Conservation (phyloP, 108 stramenopile genomes). For the Aurantiochytrium sp. region DNA sequence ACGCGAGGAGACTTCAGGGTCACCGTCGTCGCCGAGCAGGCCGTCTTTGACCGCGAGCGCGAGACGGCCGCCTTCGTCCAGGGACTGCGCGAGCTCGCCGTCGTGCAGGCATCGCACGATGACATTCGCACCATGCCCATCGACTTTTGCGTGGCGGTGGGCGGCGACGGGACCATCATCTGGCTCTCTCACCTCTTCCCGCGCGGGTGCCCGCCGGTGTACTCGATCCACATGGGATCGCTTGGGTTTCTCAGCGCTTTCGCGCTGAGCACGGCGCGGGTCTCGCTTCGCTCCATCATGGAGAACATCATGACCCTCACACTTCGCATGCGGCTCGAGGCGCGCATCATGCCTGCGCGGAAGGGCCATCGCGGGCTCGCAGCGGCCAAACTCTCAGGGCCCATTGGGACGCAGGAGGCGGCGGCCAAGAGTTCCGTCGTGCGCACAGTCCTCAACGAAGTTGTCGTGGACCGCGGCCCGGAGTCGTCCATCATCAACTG, state of each 20-base stretch:
- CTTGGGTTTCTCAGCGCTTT: conserved; percentile 91
- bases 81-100: neutral
- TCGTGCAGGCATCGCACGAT: neutral
- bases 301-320: conserved; percentile 1
- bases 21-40: neutral
- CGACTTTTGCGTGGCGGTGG: conserved; percentile 49
- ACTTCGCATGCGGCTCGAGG: neutral
- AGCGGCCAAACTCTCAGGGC: no score
- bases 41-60: neutral
- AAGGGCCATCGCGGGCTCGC: no score
- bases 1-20: neutral
- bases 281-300: conserved; percentile 59
- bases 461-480: conserved; percentile 84
- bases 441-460: conserved; percentile 87
- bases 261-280: conserved; percentile 60
- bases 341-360: neutral
- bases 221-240: conserved; percentile 80
- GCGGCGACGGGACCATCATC: conserved; percentile 50
- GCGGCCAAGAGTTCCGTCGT: conserved; percentile 31
- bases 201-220: conserved; percentile 63
- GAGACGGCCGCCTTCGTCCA: neutral
- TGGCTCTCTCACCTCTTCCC: conserved; percentile 44
- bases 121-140: neutral
- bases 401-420: conserved; percentile 25
- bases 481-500: conserved; percentile 75